Evolutionary conservation across 2,329 filamentous ascomycete species (phyloP), one percentile per base, ranked within the genome.

Genomic region (Monosporascus sp.): DNA sequence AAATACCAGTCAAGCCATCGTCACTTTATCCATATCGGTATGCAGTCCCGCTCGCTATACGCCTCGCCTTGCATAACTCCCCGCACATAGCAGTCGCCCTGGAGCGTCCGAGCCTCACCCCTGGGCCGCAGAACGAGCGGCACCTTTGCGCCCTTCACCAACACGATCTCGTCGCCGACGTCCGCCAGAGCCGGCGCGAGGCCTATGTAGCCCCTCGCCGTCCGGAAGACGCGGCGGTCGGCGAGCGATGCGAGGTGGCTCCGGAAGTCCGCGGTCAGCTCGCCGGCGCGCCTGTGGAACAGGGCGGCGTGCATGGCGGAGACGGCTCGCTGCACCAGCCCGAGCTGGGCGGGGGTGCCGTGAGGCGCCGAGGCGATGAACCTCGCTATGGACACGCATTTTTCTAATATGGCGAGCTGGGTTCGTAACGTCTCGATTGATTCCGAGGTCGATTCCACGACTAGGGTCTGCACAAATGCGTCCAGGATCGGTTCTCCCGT

Each of bases 51-150:
- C 45, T 60, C 54, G 18, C 36, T 47, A 51, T 58, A 60, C 5
- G 56, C 56, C 39, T 60, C 56, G 18, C 57, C 56, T 47, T 50
- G 49, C 57, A 58, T 60, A 15, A 56, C 49, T 14, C 57, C 57
- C 25, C 52, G 56, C 24, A 60, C 38, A 39, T 53, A 60, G 48
- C 57, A 60, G 47, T 60, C 57, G 45, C 57, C 57, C 47, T 54
- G 54, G 14, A 60, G 25, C 9, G 52, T 54, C 54, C 57, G 57
- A n/a, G 53, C 47, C 20, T 54, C 51, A 2, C 44, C 52, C 3
- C 15, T 53, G 22, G 51, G 22, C 17, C 57, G 56, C 31, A 60
- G 20, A 17, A 60, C 45, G 15, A 60, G 47, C 37, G 57, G 55
- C 7, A 60, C 55, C 42, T 52, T 59, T 9, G 54, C 59, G 5